Base-by-base conservation (phyloP, 768 basidiomycete species). In the Terana coerulea region DNA sequence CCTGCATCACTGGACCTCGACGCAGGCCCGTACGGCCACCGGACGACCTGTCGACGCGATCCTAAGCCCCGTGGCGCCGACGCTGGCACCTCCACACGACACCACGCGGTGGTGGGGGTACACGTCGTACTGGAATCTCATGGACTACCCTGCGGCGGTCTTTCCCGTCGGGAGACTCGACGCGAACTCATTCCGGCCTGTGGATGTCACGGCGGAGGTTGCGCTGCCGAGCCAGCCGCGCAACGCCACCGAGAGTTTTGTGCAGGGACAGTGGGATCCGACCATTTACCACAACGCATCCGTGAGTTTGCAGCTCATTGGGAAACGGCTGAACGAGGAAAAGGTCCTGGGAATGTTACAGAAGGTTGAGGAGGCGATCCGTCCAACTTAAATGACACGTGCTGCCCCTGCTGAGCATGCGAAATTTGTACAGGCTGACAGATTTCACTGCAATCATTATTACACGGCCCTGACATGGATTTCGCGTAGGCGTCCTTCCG, bases 61-160 rank as follows among this genome's bases (percentile, higher is more conserved):
- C 50, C 68, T 80, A 10, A 69, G 70, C 53, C 78, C 79, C 14
- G 69, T 70, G 35, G 70, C 74, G 28, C 70, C 78, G 1, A 75
- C 73, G 21, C 60, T 78, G 3, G 77, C 78, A 25, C 70, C 75
- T 5, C 77, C 73, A 7, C 77, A 78, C 47, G 72, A 74, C 53
- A 71, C 69, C 3, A 74, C 72, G 11, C 64, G 70, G n/a, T 78
- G 74, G 71, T 75, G 76, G 75, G 68, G 70, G 6, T 79, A 78
- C 58, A 74, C 72, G 5, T 73, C 74, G 2, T 73, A 80, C 56
- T 79, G 78, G 76, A 80, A 80, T 58, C 56, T 80, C 47, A 56
- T 73, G 54, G 78, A 80, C 61, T 75, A 74, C 47, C 70, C 78
- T 9, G 71, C 70, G 17, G 72, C 70, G 17, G 74, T 71, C 3